Conservation (phyloP, 75 land plant genomes). For the Cryptomeria japonica region DNA sequence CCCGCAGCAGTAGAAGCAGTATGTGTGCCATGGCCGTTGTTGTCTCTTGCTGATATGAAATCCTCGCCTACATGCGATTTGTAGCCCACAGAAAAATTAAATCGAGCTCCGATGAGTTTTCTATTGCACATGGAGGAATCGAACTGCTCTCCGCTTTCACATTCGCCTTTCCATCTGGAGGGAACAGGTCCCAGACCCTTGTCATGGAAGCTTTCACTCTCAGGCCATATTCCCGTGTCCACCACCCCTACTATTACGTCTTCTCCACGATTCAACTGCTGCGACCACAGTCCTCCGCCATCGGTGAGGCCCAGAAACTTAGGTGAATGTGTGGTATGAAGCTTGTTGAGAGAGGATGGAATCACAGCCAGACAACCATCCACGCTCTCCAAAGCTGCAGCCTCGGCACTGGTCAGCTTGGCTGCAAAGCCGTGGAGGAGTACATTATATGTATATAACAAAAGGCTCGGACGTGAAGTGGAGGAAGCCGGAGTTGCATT, state of each 20-base stretch:
- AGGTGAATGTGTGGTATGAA: slow-evolving; percentile 68
- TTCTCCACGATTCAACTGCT: slow-evolving; percentile 42
- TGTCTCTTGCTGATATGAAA: slow-evolving; percentile 27
- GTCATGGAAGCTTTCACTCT: slow-evolving; percentile 36
- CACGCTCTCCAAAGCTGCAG: slow-evolving; percentile 17
- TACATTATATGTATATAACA: slow-evolving; percentile 42
- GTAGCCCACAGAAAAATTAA: slow-evolving; percentile 34
- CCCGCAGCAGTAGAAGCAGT: slow-evolving; percentile 56
- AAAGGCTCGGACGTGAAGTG: not conserved
- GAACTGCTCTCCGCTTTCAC: slow-evolving; percentile 32
- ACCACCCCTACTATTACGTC: slow-evolving; percentile 47
- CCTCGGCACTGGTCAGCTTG: slow-evolving; percentile 29
- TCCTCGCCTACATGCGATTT: slow-evolving; percentile 8
- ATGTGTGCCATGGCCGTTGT: slow-evolving; percentile 50
- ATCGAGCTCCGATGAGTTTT: slow-evolving; percentile 74
- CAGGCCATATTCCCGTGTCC: slow-evolving; percentile 37
- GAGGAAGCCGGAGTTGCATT: not conserved
- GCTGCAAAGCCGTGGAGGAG: slow-evolving; percentile 77
- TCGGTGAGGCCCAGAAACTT: slow-evolving; percentile 49
- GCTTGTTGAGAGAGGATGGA: slow-evolving; percentile 36
- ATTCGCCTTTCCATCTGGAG: slow-evolving; percentile 55
- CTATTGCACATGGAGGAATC: slow-evolving; percentile 19
- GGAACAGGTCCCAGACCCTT: slow-evolving; percentile 31
- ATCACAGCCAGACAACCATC: slow-evolving; percentile 41
- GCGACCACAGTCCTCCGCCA: not conserved